Percentiles rank a stretch among this genome's conserved stretches.
These are phyloP conservation scores for Aspergillus fumigatiaffinis DNA, from an alignment of 2,329 filamentous ascomycete species.

Conservation along the genomic window DNA sequence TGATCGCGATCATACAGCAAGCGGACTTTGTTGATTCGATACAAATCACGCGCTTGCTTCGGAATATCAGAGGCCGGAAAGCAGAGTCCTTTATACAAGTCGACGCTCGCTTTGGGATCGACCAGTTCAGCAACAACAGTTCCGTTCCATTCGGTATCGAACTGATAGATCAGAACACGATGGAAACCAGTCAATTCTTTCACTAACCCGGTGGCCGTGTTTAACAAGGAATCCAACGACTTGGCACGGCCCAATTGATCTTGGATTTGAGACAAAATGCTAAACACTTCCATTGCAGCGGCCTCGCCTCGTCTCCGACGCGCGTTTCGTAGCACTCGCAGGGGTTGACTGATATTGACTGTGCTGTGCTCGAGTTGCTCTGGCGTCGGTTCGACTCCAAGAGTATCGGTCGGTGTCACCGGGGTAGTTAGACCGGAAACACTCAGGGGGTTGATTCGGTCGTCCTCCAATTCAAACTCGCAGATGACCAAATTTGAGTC, in stretches of 20 bases:
- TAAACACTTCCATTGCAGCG: constrained; percentile 87
- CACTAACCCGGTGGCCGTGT: constrained; percentile 77
- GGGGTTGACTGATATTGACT: constrained; percentile 67
- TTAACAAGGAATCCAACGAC: constrained; percentile 68
- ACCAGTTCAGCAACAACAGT: constrained; percentile 84
- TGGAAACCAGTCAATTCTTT: constrained; percentile 90
- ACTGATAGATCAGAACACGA: constrained; percentile 90
- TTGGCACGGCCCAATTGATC: constrained; percentile 67
- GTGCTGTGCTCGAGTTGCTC: constrained; percentile 76
- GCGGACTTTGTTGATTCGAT: constrained; percentile 85
- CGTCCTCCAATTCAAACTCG: constrained; percentile 84
- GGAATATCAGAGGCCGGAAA: constrained; percentile 85
- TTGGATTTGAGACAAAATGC: constrained; percentile 88
- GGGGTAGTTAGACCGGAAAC: constrained; percentile 16
- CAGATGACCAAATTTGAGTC: constrained; percentile 73
- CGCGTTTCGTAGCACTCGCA: constrained; percentile 72
- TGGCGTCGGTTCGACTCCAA: constrained; percentile 66
- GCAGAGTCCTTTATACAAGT: constrained; percentile 81
- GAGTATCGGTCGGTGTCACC: constrained; percentile 49
- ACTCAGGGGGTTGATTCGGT: constrained; percentile 53
- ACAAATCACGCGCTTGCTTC: constrained; percentile 83
- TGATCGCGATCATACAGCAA: constrained; percentile 82
- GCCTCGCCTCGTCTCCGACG: constrained; percentile 73
- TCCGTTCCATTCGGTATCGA: constrained; percentile 77
- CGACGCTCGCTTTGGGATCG: constrained; percentile 72